Conservation (phyloP, 495 filamentous ascomycete genomes). For the Neurospora sp. region DNA sequence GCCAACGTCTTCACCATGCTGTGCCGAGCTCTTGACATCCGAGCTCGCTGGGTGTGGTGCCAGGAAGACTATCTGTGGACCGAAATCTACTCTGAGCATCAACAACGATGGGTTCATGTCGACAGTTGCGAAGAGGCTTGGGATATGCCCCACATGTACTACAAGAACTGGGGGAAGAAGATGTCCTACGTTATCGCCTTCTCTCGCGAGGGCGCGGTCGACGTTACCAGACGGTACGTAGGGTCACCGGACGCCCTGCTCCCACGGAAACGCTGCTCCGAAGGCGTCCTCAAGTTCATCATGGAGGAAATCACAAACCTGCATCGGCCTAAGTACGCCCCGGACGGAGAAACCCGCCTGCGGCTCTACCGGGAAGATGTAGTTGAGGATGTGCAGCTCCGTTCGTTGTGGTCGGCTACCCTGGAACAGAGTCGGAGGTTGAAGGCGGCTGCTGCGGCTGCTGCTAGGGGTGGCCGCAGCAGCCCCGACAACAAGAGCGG, state of each 20-base stretch:
- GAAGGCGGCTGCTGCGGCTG: neutral
- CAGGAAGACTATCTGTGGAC: constrained; percentile 97
- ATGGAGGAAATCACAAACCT: constrained; percentile 80
- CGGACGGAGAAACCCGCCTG: constrained; percentile 70
- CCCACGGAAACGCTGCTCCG: constrained; percentile 63
- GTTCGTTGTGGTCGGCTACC: constrained; percentile 14
- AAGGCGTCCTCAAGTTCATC: constrained; percentile 82
- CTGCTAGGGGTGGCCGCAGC: neutral
- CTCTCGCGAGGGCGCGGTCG: constrained; percentile 86
- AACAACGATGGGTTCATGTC: constrained; percentile 93
- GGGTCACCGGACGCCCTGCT: neutral
- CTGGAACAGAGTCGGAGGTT: neutral
- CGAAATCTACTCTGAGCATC: constrained; percentile 91
- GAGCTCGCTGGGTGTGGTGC: constrained; percentile 98
- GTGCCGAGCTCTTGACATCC: constrained; percentile 79
- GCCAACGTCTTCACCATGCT: constrained; percentile 99
- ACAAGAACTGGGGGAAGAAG: constrained; percentile 90
- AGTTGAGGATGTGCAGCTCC: constrained; percentile 75
- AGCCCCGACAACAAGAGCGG: neutral
- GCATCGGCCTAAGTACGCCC: constrained; percentile 53
- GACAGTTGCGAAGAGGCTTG: constrained; percentile 91
- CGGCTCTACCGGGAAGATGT: constrained; percentile 82
- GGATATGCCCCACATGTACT: constrained; percentile 89
- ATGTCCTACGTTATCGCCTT: constrained; percentile 97
- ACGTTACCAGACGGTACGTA: constrained; percentile 93